Percentiles rank a stretch among this genome's conserved stretches.
phyloP scores from a whole-genome alignment of 2,329 filamentous ascomycete species.

The Lithohypha guttulata region DNA sequence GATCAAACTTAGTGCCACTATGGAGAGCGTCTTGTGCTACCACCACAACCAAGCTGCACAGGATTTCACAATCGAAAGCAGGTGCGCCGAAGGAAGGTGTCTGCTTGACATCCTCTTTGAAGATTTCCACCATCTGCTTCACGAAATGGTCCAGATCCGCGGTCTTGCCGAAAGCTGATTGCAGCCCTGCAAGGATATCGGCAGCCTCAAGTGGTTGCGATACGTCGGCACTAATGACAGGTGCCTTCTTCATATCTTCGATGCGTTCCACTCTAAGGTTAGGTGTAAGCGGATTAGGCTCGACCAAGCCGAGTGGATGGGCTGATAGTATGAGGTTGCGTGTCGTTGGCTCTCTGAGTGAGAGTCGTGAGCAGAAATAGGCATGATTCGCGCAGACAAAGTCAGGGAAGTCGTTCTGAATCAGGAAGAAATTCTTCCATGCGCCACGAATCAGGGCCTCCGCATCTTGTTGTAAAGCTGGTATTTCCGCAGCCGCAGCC shows the following conservation, averaged over 20 bases:
- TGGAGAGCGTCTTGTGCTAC: constrained; percentile 61
- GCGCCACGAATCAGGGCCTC: constrained; percentile 79
- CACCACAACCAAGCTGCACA: constrained; percentile 76
- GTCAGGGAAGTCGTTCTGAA: constrained; percentile 91
- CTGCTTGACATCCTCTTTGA: constrained; percentile 52
- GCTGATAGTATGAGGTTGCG: constrained; percentile 81
- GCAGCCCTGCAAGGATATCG: constrained; percentile 44
- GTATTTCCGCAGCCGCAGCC: constrained; percentile 66
- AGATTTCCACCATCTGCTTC: constrained; percentile 53
- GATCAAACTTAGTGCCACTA: constrained; percentile 46
- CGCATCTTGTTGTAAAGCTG: constrained; percentile 56
- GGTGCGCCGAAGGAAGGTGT: constrained; percentile 56
- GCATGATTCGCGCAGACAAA: constrained; percentile 83
- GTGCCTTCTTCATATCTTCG: constrained; percentile 60
- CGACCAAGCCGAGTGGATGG: constrained; percentile 60
- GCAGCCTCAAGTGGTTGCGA: constrained; percentile 36
- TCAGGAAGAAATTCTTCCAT: constrained; percentile 67
- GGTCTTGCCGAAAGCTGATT: constrained; percentile 38
- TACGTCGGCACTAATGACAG: constrained; percentile 55
- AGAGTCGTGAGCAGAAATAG: constrained; percentile 68
- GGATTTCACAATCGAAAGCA: constrained; percentile 60
- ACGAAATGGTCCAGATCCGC: constrained; percentile 48
- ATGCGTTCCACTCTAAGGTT: constrained; percentile 67
- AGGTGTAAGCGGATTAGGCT: constrained; percentile 61
- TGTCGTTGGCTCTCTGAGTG: constrained; percentile 73